Evolutionary conservation across 495 filamentous ascomycete genomes (phyloP), one percentile per base, ranked within the genome.

Genomic region (Thermothielavioides terrestris): DNA sequence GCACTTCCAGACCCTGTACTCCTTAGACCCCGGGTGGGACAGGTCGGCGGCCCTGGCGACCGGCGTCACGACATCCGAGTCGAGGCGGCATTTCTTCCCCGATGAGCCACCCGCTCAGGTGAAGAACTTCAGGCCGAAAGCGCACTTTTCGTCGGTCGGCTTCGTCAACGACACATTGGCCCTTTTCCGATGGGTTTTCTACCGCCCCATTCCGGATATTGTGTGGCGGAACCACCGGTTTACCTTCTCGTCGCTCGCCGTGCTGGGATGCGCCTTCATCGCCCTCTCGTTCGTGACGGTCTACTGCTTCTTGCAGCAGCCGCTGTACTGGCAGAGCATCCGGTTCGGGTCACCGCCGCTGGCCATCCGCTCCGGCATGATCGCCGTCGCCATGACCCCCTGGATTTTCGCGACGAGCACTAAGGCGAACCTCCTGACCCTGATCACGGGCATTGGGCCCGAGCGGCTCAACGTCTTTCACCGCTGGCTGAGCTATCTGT

Each of bases 401-500:
- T 97, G 90, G 86, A 89, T 96, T 46, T 67, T 95, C 18, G 89
- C 84, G 6, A 79, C 90, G 12, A 88, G 85, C 61, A 94, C 88
- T 73, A 95, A 96, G 65, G 83, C 88, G 15, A 97, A 96, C 65
- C 55, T 95, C 20, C 80, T 97, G 40, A 83, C 81, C 4, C 67
- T 94, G 54, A 69, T 95, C 50, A 95, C 90, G 5, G 91, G 91
- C 10, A 89, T 97, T 57, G 85, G 89, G 4, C 91, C 91, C 42
- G 91, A 97, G 68, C 75, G 92, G 23, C 75, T 97, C 44, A 95
- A 95, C 57, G 88, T 94, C 26, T 75, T 97, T 48, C 91, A 97
- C 70, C 82, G 91, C 53, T 97, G 92, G 92, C 77, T 81, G 21
- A 86, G 82, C n/a, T 94, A 92, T 58, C 69, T 95, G 12, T 90